Evolutionary conservation across 768 basidiomycete genomes (phyloP), one percentile per base, ranked within the genome.

Genomic region (Naematelia aurantialba): DNA sequence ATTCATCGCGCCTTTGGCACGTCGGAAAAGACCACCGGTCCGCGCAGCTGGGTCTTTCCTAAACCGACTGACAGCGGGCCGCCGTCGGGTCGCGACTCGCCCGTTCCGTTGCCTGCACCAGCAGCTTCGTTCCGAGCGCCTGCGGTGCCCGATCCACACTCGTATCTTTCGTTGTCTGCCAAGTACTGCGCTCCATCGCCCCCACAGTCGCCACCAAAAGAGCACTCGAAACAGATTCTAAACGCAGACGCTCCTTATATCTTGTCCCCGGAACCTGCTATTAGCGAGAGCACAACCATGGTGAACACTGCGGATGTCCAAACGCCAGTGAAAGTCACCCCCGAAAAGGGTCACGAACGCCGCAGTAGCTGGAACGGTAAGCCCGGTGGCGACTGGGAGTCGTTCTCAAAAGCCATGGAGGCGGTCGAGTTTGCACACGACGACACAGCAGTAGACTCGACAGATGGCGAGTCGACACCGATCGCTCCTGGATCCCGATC

Each of bases 121-220:
- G 60, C 67, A n/a, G 60, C 65, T 11, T 59, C 65, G 12, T 70
- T 61, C 60, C 57, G 51, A 31, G 60, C 65, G 17, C 74, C 76
- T 48, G 49, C 61, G n/a, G 56, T 62, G 14, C 74, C 76, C 14
- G 71, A 74, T 30, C 65, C 70, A 8, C 67, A 72, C 45, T 64
- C 68, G 14, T 70, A 74, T 45, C 69, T 77, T 3, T 58, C 65
- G n/a, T 63, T 77, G n/a, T 63, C 62, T 12, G 52, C 55, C 39
- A 66, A 66, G 47, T 75, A 75, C 55, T 77, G 74, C 55, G 76
- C 76, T 2, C 76, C 76, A 5, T 71, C 74, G 1, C 70, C 76
- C 14, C 76, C 72, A 8, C 55, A 61, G 25, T 75, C 75, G 1
- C 73, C 75, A 19, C 68, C 72, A 5, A 69, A 65, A 52, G 64